Conservation (phyloP, 2,329 filamentous ascomycete species). For the Fusarium piperis region DNA sequence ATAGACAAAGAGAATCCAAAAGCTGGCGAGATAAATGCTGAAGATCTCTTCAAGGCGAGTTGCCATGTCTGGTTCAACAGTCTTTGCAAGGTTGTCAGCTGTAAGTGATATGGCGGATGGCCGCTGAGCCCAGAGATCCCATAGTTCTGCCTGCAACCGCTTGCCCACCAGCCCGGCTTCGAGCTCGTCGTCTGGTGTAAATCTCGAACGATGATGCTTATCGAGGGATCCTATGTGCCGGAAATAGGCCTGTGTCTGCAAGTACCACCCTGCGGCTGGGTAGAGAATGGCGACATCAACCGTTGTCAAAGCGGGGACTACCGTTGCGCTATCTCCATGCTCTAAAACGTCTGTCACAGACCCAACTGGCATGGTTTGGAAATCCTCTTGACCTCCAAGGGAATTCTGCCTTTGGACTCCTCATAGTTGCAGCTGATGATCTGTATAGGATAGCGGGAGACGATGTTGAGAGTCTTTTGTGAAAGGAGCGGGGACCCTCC, state of each 20-base stretch:
- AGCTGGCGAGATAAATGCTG: slow-evolving; percentile 18
- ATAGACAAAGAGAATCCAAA: slow-evolving; percentile 17
- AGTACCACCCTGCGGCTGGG: slow-evolving; percentile 10
- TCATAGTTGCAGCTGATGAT: slow-evolving; percentile 13
- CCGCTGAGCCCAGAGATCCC: slow-evolving; percentile 10
- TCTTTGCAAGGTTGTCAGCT: neutral
- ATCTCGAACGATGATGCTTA: slow-evolving; percentile 15
- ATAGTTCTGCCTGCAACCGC: slow-evolving; percentile 2
- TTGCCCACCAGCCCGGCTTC: slow-evolving; percentile 7
- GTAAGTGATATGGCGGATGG: slow-evolving; percentile 6
- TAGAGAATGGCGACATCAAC: slow-evolving; percentile 10
- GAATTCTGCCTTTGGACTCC: slow-evolving; percentile 1
- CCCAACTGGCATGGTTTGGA: neutral
- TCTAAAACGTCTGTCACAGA: neutral
- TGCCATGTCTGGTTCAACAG: slow-evolving; percentile 6
- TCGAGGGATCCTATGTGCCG: slow-evolving; percentile 14
- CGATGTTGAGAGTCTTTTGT: slow-evolving; percentile 1
- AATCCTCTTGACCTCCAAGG: neutral
- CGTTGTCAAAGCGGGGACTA: neutral
- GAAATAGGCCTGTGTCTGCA: slow-evolving; percentile 7
- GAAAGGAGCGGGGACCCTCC: slow-evolving; percentile 8
- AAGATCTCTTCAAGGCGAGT: slow-evolving; percentile 10
- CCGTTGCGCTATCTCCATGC: neutral
- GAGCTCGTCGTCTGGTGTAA: slow-evolving; percentile 18
- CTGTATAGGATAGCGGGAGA: slow-evolving; percentile 9